phyloP scores from a whole-genome alignment of 129 eudicot genomes.

The Flaveria bidentis region DNA sequence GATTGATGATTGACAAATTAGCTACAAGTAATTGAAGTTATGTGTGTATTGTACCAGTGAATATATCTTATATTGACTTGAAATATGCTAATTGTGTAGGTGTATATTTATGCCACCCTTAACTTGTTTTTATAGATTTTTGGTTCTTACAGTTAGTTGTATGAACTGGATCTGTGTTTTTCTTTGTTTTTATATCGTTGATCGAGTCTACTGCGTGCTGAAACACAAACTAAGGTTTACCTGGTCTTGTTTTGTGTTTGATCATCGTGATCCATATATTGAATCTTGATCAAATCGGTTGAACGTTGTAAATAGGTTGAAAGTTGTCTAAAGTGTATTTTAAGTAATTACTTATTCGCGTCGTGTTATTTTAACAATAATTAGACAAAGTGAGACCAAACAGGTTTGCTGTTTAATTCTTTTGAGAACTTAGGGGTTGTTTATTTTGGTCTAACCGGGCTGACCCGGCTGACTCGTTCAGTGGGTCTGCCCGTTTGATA shows the following conservation, averaged over 20 bases:
- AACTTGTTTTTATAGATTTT: not conserved
- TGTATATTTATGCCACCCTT: not conserved
- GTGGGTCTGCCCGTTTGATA: too few species aligned
- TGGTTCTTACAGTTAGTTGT: not conserved
- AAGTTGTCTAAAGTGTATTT: too few species aligned
- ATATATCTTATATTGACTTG: not conserved
- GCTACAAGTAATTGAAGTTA: too few species aligned
- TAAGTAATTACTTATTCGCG: too few species aligned
- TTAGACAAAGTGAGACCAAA: not conserved
- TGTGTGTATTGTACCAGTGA: too few species aligned
- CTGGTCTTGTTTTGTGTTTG: constrained; percentile 10
- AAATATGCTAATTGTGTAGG: too few species aligned
- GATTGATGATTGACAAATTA: too few species aligned
- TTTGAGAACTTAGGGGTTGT: not conserved
- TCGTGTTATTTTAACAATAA: too few species aligned
- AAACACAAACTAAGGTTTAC: constrained; percentile 4
- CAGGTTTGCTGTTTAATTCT: not conserved
- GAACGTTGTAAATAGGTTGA: too few species aligned
- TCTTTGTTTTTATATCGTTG: not conserved
- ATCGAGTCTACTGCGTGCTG: not conserved
- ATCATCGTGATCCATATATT: constrained; percentile 9
- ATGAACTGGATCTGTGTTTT: constrained; percentile 5
- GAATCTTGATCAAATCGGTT: not conserved
- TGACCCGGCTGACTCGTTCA: too few species aligned
- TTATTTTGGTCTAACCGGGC: too few species aligned